phyloP scores from a whole-genome alignment of 2,329 filamentous ascomycete genomes.

The Pseudogymnoascus sp. region DNA sequence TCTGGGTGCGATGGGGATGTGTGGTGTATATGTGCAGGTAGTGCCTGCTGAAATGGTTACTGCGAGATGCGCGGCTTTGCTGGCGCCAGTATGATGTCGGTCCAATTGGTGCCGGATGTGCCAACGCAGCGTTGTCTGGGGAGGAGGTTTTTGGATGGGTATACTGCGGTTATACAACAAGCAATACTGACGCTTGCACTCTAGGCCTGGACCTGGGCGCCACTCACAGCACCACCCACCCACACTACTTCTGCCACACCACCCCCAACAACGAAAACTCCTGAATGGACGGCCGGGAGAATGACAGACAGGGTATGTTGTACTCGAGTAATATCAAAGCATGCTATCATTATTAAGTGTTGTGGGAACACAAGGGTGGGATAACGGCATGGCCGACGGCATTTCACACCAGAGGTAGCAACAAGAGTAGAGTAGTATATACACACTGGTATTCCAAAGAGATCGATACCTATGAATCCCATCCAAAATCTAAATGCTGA shows the following conservation, averaged over 20 bases:
- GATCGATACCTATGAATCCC: conserved; percentile 1
- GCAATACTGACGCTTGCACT: not conserved
- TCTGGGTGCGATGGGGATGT: not conserved
- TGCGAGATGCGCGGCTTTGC: not conserved
- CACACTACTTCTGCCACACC: not conserved
- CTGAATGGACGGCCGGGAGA: not conserved
- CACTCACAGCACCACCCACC: not conserved
- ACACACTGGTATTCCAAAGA: not conserved
- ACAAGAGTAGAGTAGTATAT: not conserved
- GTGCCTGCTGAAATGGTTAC: not conserved
- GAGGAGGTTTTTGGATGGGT: not conserved
- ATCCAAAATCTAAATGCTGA: not conserved
- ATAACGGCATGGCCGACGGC: not conserved
- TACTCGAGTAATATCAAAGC: conserved; percentile 2
- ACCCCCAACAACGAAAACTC: not conserved
- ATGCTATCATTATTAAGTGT: not conserved
- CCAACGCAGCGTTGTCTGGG: conserved; percentile 7
- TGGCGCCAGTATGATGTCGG: not conserved
- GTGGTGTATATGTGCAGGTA: conserved; percentile 3
- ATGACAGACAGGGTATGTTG: conserved; percentile 1
- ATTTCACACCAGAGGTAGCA: not conserved
- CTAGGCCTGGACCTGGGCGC: conserved; percentile 5
- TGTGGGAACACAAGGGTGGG: not conserved
- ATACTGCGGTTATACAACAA: not conserved
- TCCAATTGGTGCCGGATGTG: conserved; percentile 4